Base-by-base conservation (phyloP, 2,329 filamentous ascomycete species). In the Saccharata proteae region DNA sequence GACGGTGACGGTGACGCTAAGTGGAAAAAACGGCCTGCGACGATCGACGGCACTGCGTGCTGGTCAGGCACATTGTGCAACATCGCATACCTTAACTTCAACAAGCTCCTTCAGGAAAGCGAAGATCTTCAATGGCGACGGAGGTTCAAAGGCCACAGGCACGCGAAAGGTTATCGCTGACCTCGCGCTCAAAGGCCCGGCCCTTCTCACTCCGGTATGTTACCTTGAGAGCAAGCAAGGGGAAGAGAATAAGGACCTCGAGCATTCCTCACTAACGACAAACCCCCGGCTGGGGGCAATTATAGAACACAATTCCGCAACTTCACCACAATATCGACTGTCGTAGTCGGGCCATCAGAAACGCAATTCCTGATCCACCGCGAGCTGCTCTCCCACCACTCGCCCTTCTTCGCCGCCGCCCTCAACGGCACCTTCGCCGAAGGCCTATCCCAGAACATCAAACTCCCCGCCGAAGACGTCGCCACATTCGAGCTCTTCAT, bases 401-500 rank as follows among this genome's bases (percentile, higher is more conserved):
- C 59, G 2, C 58, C 62, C 14, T 68, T 67, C 51, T 69, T 69
- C 49, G 55, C 59, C 30, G 64, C 63, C 24, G 62, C 64, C 3
- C 57, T 69, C 27, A 59, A 57, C 17, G 56, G 59, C 30, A 45
- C 52, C 7, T 68, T 67, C 42, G 48, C 56, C 26, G 64, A 69
- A 50, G 55, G 58, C 15, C 40, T 48, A 14, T 47, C 54, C 14
- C 56, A 63, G 31, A 47, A 45, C 7, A 54, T 67, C 36, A 47
- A 43, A 5, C 52, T 68, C 10, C 56, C 59, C 19, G 61, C 63
- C 35, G 51, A 65, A 30, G 49, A 51, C 36, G 52, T 59, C 13
- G 52, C 59, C 17, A 54, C 54, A 35, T 67, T 67, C 45, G 60
- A 64, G 35, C 62, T 64, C 51, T 62, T 65, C 42, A 48, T 64